Base-by-base conservation (phyloP, 2,329 filamentous ascomycete species). In the Spiromastix sp. region DNA sequence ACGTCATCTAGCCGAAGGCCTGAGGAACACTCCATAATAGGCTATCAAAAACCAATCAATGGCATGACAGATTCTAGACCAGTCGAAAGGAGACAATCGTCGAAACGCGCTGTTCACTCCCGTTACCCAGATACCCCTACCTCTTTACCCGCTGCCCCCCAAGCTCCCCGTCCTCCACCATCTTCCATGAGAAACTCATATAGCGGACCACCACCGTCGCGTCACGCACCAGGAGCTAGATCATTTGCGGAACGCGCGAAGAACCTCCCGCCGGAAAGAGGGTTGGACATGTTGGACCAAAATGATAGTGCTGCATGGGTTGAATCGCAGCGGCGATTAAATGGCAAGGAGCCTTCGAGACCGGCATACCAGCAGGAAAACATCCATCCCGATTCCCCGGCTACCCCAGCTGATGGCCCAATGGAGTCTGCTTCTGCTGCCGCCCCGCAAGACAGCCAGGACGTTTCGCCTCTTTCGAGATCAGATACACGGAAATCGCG, bases 81-180 rank as follows among this genome's bases (percentile, higher is more conserved):
- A 32, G 13, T 11, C 7, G 13, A 30, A n/a, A 25, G 27, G 10
- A 25, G 34, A 25, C 19, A 36, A 10, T 11, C 34, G 8, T 6
- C 20, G 9, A 22, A 30, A 24, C 34, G 34, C 9, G 21, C 32
- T 28, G 24, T 26, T 26, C 29, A 24, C 10, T 10, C 16, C 32
- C 27, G 24, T 27, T 36, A 30, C 26, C 6, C 34, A 25, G 25
- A 36, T 24, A 24, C 21, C 21, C 15, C 27, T 17, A 9, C 33
- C 37, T 10, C 26, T 12, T 64, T 59, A 8, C 68, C 74, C 12
- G 61, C 66, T 32, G 74, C 71, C 21, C 74, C 79, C 43, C 78
- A 82, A 45, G 71, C 68, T 18, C 74, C 78, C 36, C 68, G 67
- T 48, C 68, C 64, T 19, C 74, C 74, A 25, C 74, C 79, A 4